These are phyloP conservation scores for Mucor circinelloides DNA, from an alignment of 371 early-diverging fungal species.

Conservation along the genomic window DNA sequence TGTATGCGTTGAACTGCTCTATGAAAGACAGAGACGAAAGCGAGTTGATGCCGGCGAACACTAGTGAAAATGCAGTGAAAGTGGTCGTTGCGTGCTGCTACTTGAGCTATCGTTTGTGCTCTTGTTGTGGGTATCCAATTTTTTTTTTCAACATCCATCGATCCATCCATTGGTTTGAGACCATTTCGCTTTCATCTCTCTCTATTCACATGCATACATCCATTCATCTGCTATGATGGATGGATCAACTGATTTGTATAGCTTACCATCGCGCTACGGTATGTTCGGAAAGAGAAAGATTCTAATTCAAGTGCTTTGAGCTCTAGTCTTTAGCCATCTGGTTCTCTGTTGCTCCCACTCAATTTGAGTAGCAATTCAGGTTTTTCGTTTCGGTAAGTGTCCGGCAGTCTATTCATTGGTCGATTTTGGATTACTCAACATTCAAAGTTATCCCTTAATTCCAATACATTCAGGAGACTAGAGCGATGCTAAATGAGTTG, in stretches of 20 bases:
- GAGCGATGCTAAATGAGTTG: no score
- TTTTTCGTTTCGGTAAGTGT: neutral
- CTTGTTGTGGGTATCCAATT: neutral
- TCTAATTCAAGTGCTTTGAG: constrained; percentile 1
- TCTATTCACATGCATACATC: constrained; percentile 8
- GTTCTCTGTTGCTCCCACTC: neutral
- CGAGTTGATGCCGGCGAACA: neutral
- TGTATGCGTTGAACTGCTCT: neutral
- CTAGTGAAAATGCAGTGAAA: neutral
- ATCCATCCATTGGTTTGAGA: neutral
- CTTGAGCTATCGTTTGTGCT: neutral
- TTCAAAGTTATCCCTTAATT: no score
- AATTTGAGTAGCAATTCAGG: neutral
- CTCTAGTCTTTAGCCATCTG: constrained; percentile 3
- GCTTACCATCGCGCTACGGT: constrained; percentile 31
- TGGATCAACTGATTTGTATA: neutral
- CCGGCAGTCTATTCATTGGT: neutral
- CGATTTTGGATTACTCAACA: no score
- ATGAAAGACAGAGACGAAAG: neutral
- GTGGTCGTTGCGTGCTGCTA: neutral
- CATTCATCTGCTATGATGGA: constrained; percentile 5
- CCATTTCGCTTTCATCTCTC: neutral
- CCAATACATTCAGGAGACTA: no score
- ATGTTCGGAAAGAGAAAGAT: constrained; percentile 34
- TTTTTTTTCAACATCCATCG: neutral